Conservation (phyloP, 192 early-diverging fungal genomes). For the Rhizophagus clarus region DNA sequence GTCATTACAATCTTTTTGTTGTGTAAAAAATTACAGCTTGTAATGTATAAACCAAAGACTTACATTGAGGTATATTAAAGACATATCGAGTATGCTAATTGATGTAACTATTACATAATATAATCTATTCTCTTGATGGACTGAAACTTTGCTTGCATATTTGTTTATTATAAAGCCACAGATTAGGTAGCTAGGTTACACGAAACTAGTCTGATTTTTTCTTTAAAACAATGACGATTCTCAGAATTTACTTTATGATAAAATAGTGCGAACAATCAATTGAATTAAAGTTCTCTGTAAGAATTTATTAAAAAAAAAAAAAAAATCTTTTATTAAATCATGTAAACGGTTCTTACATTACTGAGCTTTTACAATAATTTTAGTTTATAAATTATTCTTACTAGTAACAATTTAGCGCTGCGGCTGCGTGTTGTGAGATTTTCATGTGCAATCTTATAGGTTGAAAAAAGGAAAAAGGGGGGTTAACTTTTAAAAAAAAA, state of each 20-base stretch:
- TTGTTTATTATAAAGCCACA: conserved; percentile 1
- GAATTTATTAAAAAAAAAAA: no score
- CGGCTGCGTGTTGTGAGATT: neutral
- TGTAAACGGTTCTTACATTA: no score
- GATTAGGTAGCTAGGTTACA: neutral
- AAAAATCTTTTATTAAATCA: no score
- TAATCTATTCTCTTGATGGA: no score
- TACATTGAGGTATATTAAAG: no score
- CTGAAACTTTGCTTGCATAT: neutral
- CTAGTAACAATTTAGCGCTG: neutral
- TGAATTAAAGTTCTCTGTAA: no score
- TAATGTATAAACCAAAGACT: no score
- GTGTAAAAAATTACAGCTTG: no score
- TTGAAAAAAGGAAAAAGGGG: neutral
- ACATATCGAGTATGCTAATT: neutral
- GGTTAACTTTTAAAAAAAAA: neutral
- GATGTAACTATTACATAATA: neutral
- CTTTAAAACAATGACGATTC: neutral
- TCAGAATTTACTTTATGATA: neutral
- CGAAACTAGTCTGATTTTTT: neutral
- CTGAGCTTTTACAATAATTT: neutral
- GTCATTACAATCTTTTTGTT: no score
- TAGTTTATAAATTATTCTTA: neutral
- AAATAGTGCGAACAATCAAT: no score
- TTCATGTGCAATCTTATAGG: neutral